These are phyloP conservation scores for Ophiostoma tasmaniense DNA, from an alignment of 2,329 filamentous ascomycete species.

Conservation along the genomic window DNA sequence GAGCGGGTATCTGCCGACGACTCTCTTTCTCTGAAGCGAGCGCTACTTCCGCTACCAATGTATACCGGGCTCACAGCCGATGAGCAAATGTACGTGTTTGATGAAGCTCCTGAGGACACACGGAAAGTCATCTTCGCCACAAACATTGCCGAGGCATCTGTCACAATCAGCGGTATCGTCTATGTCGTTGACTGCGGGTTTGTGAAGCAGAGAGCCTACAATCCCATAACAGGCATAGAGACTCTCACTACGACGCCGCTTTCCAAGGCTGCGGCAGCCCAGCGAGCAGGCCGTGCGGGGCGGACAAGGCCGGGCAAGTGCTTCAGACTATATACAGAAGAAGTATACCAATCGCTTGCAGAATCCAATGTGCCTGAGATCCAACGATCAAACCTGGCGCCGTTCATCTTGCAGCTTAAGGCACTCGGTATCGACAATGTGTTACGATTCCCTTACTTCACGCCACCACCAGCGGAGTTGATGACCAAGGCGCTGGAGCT, in stretches of 20 bases:
- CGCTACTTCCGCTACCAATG: slow-evolving; percentile 65
- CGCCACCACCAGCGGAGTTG: slow-evolving; percentile 74
- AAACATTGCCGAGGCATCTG: slow-evolving; percentile 92
- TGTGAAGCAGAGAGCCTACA: slow-evolving; percentile 81
- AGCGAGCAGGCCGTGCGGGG: slow-evolving; percentile 82
- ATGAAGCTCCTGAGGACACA: slow-evolving; percentile 68
- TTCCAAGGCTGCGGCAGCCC: slow-evolving; percentile 87
- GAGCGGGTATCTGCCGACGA: slow-evolving; percentile 56
- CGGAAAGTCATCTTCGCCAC: slow-evolving; percentile 90
- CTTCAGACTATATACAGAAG: slow-evolving; percentile 82
- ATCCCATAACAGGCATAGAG: slow-evolving; percentile 78
- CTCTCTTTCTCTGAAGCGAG: slow-evolving; percentile 39
- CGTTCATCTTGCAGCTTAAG: slow-evolving; percentile 83
- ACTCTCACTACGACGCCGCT: slow-evolving; percentile 72
- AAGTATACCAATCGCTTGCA: slow-evolving; percentile 53
- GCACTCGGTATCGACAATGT: slow-evolving; percentile 94
- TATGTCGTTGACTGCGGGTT: slow-evolving; percentile 88
- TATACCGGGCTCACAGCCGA: slow-evolving; percentile 86
- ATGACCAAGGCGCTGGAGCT: slow-evolving; percentile 81
- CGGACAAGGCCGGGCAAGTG: slow-evolving; percentile 88
- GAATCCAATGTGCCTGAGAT: slow-evolving; percentile 80
- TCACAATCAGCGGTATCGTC: slow-evolving; percentile 86
- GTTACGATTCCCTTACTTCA: slow-evolving; percentile 80
- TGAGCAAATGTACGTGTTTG: slow-evolving; percentile 92
- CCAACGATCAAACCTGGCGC: slow-evolving; percentile 82